Conservation (phyloP, 345 rosid genomes). For the Eucalyptus tenuipes region DNA sequence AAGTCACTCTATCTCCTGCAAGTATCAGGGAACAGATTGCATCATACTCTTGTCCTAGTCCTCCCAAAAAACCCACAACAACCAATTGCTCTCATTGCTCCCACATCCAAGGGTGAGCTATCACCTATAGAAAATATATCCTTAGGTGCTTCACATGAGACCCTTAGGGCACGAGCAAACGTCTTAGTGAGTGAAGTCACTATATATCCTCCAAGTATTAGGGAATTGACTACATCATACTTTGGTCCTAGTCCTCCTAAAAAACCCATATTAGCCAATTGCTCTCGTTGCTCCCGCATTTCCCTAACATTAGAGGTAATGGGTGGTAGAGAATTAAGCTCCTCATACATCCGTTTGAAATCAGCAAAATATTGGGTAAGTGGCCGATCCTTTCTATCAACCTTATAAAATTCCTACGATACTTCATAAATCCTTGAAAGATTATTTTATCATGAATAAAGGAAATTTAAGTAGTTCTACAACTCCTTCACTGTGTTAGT, state of each 20-base stretch:
- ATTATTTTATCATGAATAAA: not conserved
- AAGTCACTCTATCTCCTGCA: not conserved
- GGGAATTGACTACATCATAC: no score
- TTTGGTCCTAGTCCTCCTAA: no score
- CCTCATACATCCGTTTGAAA: not conserved
- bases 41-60: not conserved
- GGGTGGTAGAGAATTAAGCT: not conserved
- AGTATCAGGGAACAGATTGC: not conserved
- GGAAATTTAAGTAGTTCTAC: not conserved
- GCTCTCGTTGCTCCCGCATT: not conserved
- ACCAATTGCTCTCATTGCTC: accelerated
- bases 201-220: no score
- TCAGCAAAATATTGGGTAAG: not conserved
- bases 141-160: no score
- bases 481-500: not conserved
- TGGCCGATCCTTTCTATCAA: not conserved
- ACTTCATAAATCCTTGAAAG: not conserved
- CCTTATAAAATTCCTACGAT: not conserved
- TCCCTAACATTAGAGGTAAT: not conserved
- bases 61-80: not conserved
- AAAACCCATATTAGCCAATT: no score
- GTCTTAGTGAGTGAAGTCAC: no score
- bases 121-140: no score
- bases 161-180: no score
- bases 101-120: no score